These are phyloP conservation scores for Hortaea werneckii DNA, from an alignment of 2,329 filamentous ascomycete species.

Conservation along the genomic window DNA sequence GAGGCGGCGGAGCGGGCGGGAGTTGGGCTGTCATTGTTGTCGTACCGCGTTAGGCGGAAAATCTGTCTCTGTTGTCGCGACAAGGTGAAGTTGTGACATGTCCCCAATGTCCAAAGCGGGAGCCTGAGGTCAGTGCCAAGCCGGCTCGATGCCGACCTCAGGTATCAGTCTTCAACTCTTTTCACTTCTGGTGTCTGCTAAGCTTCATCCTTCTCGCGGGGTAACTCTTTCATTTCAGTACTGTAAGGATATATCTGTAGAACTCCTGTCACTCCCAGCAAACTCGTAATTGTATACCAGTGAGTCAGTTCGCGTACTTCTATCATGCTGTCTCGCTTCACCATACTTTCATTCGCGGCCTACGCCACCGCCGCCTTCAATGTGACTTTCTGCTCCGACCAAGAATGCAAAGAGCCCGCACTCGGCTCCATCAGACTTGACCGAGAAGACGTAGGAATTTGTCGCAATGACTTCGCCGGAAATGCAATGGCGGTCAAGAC, in stretches of 20 bases:
- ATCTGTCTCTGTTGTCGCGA: no score
- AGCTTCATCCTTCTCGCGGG: no score
- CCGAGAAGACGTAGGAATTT: background rate
- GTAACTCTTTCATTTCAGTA: no score
- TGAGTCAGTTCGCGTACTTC: background rate
- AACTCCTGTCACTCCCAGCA: no score
- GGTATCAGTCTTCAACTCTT: no score
- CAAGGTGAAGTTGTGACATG: no score
- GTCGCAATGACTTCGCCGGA: background rate
- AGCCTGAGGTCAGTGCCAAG: conserved; percentile 14
- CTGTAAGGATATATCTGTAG: no score
- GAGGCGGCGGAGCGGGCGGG: conserved; percentile 45
- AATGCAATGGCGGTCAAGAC: background rate
- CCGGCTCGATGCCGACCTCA: background rate
- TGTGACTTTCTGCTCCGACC: background rate
- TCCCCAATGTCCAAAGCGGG: background rate
- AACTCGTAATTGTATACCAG: background rate
- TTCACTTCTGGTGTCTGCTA: no score
- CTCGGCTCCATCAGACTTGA: background rate
- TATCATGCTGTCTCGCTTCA: background rate
- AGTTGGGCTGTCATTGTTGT: conserved; percentile 9
- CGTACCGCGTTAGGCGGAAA: no score
- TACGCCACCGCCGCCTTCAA: background rate
- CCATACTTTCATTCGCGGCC: background rate
- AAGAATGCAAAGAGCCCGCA: background rate